These are phyloP conservation scores for Lathyrus sativus DNA, from an alignment of 306 rosid genomes.

Conservation along the genomic window DNA sequence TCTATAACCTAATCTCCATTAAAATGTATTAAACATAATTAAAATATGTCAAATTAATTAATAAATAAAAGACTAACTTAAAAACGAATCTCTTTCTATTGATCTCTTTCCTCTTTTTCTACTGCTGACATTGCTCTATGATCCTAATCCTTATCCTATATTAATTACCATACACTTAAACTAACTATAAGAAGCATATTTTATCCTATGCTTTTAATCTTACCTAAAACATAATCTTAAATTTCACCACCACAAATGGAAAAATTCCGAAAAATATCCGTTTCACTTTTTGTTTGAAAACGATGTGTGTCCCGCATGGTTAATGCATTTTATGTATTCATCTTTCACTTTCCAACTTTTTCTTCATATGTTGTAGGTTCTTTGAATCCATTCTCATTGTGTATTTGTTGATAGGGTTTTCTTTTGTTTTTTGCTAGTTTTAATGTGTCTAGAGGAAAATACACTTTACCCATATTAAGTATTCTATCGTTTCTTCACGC, in stretches of 20 bases:
- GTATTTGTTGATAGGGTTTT: not conserved
- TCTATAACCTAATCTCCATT: slow-evolving; percentile 34
- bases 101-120: slow-evolving; percentile 9
- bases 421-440: not conserved
- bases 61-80: slow-evolving; percentile 11
- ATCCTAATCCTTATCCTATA: slow-evolving; percentile 72
- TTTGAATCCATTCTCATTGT: slow-evolving; percentile 35
- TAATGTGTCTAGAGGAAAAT: not conserved
- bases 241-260: slow-evolving; percentile 24
- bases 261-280: slow-evolving; percentile 28
- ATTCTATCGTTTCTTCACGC: not conserved
- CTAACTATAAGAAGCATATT: slow-evolving; percentile 36
- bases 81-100: slow-evolving; percentile 42
- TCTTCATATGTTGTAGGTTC: slow-evolving; percentile 29
- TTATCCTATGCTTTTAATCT: not conserved
- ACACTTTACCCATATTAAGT: slow-evolving; percentile 39
- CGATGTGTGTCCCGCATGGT: slow-evolving; percentile 29
- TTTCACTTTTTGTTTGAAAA: slow-evolving; percentile 45
- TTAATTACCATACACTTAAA: slow-evolving; percentile 33
- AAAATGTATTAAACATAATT: not conserved
- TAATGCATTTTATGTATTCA: slow-evolving; percentile 41
- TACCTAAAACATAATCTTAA: slow-evolving; percentile 26
- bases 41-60: slow-evolving; percentile 23
- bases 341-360: slow-evolving; percentile 24
- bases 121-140: slow-evolving; percentile 23